Percentiles rank a stretch among this genome's conserved stretches.
Conservation (phyloP, 768 basidiomycete species). For the Collybia mongolica region DNA sequence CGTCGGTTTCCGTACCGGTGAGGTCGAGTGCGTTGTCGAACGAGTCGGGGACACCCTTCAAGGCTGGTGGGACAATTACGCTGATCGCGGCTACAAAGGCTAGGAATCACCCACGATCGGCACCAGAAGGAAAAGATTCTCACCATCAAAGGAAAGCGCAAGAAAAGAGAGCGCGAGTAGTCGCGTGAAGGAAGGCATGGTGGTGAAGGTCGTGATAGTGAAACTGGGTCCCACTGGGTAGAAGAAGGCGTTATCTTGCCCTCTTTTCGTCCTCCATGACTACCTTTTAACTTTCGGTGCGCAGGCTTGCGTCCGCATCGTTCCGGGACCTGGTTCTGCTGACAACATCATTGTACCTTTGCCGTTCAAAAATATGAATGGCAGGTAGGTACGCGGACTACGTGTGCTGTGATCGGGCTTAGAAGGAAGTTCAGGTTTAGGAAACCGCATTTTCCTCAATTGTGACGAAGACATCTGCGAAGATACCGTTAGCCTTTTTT, state of each 20-base stretch:
- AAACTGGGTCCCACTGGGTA: background rate
- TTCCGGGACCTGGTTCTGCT: constrained; percentile 8
- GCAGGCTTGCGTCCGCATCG: background rate
- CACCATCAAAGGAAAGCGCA: constrained; percentile 2
- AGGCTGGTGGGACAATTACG: constrained; percentile 3
- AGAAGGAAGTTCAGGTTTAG: constrained; percentile 5
- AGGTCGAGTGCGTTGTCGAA: background rate
- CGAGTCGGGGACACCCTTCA: constrained; percentile 4
- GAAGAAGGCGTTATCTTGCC: background rate
- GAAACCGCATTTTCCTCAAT: too few species aligned
- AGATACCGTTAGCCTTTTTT: too few species aligned
- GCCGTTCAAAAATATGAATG: constrained; percentile 7
- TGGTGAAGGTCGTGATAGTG: background rate
- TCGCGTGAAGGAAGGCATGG: constrained; percentile 6
- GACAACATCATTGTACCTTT: constrained; percentile 3
- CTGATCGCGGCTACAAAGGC: constrained; percentile 1
- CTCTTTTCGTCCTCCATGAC: background rate
- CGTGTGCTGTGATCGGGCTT: constrained; percentile 12
- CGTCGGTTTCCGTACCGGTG: constrained; percentile 9
- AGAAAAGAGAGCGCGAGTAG: constrained; percentile 8
- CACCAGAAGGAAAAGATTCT: background rate
- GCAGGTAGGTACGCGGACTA: constrained; percentile 11
- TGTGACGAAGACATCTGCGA: too few species aligned
- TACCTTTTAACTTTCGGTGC: constrained; percentile 4
- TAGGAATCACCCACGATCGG: background rate